Percentiles rank a stretch among this genome's conserved stretches.
phyloP scores from a whole-genome alignment of 768 basidiomycete species.

The Rhizopogon sp. region DNA sequence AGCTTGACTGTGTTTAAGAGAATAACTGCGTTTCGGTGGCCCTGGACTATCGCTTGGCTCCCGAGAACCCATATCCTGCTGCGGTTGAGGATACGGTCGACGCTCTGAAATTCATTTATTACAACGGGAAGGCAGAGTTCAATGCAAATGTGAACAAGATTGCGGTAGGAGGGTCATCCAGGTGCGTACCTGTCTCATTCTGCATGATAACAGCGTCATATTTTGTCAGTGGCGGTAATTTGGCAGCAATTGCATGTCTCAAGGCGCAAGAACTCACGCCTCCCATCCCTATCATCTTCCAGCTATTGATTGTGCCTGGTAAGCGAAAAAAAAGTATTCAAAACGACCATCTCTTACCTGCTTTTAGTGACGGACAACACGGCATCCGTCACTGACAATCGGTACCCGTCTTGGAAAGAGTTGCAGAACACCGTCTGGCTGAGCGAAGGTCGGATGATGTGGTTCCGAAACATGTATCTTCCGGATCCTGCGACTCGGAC shows the following conservation, averaged over 20 bases:
- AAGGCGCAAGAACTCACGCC: constrained; percentile 48
- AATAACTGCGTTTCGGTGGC: constrained; percentile 59
- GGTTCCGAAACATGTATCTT: constrained; percentile 67
- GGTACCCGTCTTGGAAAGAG: constrained; percentile 48
- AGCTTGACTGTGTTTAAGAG: constrained; percentile 27
- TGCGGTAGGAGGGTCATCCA: constrained; percentile 69
- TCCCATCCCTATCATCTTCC: constrained; percentile 54
- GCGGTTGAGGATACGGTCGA: constrained; percentile 71
- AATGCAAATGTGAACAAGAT: constrained; percentile 47
- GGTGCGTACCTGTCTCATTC: constrained; percentile 28
- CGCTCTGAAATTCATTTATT: constrained; percentile 55
- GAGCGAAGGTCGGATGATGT: constrained; percentile 56
- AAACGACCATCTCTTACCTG: background rate
- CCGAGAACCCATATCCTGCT: constrained; percentile 65
- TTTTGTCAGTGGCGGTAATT: constrained; percentile 55
- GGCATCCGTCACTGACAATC: constrained; percentile 32
- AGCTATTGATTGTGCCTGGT: constrained; percentile 62
- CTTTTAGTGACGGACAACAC: constrained; percentile 60
- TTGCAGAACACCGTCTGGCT: constrained; percentile 59
- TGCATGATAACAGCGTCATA: background rate
- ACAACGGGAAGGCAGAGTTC: constrained; percentile 41
- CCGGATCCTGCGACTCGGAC: constrained; percentile 53
- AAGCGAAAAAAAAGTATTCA: background rate
- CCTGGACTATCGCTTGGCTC: constrained; percentile 70
- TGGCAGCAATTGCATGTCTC: constrained; percentile 61